Conservation (phyloP, 768 basidiomycete species). For the Polyporus arcularius region DNA sequence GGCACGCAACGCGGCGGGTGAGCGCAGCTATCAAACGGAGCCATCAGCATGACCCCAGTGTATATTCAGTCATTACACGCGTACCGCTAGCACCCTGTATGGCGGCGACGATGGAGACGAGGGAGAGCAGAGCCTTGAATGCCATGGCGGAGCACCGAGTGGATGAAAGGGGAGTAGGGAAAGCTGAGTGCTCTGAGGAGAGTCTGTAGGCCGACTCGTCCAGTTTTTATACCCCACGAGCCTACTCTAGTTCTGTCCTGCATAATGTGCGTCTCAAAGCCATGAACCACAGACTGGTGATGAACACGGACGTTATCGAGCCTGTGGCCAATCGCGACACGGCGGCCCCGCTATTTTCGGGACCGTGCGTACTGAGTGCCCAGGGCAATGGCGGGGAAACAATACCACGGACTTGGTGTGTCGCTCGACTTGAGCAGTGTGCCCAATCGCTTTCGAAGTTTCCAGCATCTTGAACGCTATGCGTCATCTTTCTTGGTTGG, state of each 20-base stretch:
- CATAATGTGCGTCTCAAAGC: background rate
- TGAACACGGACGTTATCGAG: background rate
- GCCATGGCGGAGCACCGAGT: conserved; percentile 10
- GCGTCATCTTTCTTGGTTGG: too few species aligned
- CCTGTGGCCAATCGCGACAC: background rate
- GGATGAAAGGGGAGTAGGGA: background rate
- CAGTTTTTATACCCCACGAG: background rate
- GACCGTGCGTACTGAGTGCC: background rate
- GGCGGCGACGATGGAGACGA: conserved; percentile 14
- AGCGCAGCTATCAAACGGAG: conserved; percentile 12
- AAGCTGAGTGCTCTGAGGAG: conserved; percentile 1
- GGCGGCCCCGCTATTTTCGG: background rate
- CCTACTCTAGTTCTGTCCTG: too few species aligned
- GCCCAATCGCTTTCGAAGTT: background rate
- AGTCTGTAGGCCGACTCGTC: background rate
- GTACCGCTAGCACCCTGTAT: conserved; percentile 15
- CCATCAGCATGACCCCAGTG: background rate
- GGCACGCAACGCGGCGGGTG: conserved; percentile 25
- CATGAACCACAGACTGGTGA: background rate
- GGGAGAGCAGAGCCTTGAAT: conserved; percentile 13
- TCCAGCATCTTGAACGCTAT: too few species aligned
- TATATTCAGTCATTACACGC: background rate
- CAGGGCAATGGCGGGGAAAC: background rate
- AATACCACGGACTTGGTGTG: background rate
- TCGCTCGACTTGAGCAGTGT: background rate